phyloP scores from a whole-genome alignment of 805 yeast genomes.

The Lipomyces japonicus region DNA sequence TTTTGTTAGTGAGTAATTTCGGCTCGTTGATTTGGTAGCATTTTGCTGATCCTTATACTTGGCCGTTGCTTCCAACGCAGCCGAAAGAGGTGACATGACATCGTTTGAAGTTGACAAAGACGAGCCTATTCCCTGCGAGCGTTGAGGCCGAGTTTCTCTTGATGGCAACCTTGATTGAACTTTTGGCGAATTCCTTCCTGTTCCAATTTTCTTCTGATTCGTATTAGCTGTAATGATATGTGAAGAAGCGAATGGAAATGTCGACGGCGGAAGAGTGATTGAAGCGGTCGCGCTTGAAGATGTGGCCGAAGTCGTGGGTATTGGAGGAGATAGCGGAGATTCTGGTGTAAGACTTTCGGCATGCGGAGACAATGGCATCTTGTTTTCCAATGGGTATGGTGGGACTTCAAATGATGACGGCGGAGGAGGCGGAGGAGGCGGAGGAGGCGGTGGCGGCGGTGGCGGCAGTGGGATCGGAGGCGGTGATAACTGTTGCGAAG shows the following conservation, averaged over 20 bases:
- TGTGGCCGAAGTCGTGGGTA: background rate
- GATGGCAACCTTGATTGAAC: background rate
- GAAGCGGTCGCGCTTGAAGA: background rate
- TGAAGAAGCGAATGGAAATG: conserved; percentile 17
- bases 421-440: background rate
- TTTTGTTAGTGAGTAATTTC: background rate
- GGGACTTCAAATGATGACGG: background rate
- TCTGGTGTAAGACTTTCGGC: background rate
- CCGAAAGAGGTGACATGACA: conserved; percentile 1
- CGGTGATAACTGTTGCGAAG: background rate
- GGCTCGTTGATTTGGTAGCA: background rate
- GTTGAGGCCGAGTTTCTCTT: background rate
- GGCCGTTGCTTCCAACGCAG: conserved; percentile 2
- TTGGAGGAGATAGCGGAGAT: background rate
- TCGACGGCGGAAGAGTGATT: conserved; percentile 24
- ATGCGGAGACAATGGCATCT: background rate
- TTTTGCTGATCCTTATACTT: background rate
- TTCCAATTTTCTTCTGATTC: background rate
- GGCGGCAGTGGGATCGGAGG: conserved; percentile 1
- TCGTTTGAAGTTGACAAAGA: background rate
- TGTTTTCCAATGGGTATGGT: background rate
- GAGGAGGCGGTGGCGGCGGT: conserved; percentile 1
- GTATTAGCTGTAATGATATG: conserved; percentile 6
- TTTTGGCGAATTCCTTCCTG: background rate
- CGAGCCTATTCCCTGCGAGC: background rate